phyloP scores from a whole-genome alignment of 371 early-diverging fungal species.

The Umbelopsis sp. region DNA sequence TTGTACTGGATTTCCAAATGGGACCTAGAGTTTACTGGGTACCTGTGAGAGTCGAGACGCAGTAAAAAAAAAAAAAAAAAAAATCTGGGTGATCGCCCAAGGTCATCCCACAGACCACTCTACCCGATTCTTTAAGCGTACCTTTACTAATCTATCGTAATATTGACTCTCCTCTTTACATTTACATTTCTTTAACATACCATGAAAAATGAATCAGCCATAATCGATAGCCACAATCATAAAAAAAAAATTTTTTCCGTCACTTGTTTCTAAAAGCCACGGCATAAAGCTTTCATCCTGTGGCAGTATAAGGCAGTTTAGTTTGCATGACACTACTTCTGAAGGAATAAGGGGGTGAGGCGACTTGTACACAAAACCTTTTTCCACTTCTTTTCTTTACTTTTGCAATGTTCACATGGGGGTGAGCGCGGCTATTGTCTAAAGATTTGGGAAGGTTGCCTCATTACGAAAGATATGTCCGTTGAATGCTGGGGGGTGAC shows the following conservation, averaged over 20 bases:
- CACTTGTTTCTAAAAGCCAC: too few relatives aligned
- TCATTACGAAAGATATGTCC: too few relatives aligned
- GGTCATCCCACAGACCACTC: slow-evolving; percentile 5
- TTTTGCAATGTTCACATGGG: slow-evolving; percentile 1
- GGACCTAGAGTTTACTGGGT: neutral
- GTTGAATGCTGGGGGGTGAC: too few relatives aligned
- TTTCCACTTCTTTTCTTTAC: too few relatives aligned
- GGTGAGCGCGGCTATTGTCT: neutral
- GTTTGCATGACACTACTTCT: neutral
- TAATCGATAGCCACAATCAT: too few relatives aligned
- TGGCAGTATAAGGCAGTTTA: slow-evolving; percentile 3
- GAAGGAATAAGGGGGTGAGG: slow-evolving; percentile 4
- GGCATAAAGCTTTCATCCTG: neutral
- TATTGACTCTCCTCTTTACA: too few relatives aligned
- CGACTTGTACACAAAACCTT: neutral
- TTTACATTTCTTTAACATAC: too few relatives aligned
- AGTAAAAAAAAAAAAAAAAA: neutral
- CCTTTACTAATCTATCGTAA: too few relatives aligned
- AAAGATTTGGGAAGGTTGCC: neutral
- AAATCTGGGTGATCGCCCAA: slow-evolving; percentile 16
- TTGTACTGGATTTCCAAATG: slow-evolving; percentile 4
- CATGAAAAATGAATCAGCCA: too few relatives aligned
- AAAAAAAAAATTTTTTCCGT: too few relatives aligned
- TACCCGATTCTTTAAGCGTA: neutral
- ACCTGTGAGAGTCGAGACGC: neutral